phyloP scores from a whole-genome alignment of 495 filamentous ascomycete species.

The Penicillium salamii region DNA sequence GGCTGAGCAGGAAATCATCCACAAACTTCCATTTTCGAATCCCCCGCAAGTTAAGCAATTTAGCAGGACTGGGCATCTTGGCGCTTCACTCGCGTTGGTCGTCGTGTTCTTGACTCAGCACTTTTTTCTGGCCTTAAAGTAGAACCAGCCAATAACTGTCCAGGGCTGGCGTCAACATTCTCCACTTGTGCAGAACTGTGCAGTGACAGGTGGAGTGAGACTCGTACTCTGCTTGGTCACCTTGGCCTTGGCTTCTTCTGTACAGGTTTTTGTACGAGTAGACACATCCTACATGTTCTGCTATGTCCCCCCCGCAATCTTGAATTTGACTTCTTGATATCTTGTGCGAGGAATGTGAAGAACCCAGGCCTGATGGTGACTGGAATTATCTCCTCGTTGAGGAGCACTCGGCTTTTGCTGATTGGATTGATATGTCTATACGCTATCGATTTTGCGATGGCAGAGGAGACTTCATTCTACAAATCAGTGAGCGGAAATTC shows the following conservation, averaged over 20 bases:
- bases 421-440: conserved; percentile 15
- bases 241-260: not conserved
- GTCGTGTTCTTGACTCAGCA: not conserved
- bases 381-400: conserved; percentile 12
- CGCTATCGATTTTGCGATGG: conserved; percentile 7
- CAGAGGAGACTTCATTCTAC: conserved; percentile 21
- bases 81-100: not conserved
- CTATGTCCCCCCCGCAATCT: not conserved
- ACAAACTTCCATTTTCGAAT: not conserved
- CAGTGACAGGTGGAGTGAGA: conserved; percentile 2
- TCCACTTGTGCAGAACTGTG: conserved; percentile 1
- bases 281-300: not conserved
- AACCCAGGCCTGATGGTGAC: conserved; percentile 18
- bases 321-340: not conserved
- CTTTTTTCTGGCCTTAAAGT: not conserved
- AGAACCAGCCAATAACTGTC: not conserved
- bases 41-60: not conserved
- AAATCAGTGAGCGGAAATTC: conserved; percentile 23
- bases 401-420: conserved; percentile 8
- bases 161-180: not conserved
- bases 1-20: not conserved
- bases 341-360: conserved; percentile 18
- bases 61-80: conserved; percentile 2
- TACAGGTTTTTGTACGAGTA: not conserved
- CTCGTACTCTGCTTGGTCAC: not conserved